Evolutionary conservation across 345 rosid species (phyloP).

Genomic region (Euphorbia tirucalli): DNA sequence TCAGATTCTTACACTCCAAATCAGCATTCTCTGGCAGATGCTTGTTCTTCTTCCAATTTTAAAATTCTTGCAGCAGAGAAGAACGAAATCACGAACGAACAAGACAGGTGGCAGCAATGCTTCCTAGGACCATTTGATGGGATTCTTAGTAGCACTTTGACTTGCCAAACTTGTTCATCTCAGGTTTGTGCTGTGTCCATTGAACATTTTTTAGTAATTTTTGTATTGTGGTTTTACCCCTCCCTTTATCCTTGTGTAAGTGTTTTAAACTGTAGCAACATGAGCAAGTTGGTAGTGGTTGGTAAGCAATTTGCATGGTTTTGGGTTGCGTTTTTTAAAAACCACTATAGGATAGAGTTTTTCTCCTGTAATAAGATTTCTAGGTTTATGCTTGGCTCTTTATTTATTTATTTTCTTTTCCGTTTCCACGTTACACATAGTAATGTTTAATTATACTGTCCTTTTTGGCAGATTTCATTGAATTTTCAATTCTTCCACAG

Average conservation of each 20-base stretch:
- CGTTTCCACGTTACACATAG: neutral
- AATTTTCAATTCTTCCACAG: conserved; percentile 84
- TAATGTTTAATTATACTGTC: conserved; percentile 3
- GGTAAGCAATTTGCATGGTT: neutral
- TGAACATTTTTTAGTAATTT: conserved; percentile 8
- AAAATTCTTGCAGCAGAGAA: conserved; percentile 47
- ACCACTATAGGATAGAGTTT: neutral
- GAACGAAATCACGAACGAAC: conserved; percentile 41
- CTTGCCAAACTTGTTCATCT: conserved; percentile 69
- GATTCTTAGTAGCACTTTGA: conserved; percentile 62
- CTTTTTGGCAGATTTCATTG: conserved; percentile 64
- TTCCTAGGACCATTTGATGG: conserved; percentile 91
- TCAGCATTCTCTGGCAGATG: conserved; percentile 44
- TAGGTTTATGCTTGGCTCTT: neutral
- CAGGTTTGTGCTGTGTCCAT: conserved; percentile 47
- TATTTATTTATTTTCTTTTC: neutral
- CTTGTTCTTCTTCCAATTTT: conserved; percentile 39
- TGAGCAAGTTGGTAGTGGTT: neutral
- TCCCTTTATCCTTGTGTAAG: neutral
- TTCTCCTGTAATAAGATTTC: neutral
- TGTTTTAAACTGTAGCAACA: neutral
- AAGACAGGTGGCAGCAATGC: conserved; percentile 74
- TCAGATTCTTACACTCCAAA: conserved; percentile 47
- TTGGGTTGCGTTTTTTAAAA: neutral
- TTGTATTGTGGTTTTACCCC: neutral